Evolutionary conservation across 768 basidiomycete genomes (phyloP), one percentile per base, ranked within the genome.

Genomic region (Mycena amicta): DNA sequence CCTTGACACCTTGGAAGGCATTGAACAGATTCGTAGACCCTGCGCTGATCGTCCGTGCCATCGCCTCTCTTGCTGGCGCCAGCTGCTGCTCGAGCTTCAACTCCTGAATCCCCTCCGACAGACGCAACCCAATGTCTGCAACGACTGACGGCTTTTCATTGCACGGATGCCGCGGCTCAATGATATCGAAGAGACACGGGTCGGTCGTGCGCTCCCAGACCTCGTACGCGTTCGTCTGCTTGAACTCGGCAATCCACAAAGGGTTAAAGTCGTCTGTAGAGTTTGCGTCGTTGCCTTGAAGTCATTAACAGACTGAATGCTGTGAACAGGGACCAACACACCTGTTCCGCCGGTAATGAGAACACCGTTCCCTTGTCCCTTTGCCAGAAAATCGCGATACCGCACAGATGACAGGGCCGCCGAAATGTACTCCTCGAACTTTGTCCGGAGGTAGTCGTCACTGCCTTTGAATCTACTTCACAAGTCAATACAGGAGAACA

Each of bases 391-490:
- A 62, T 94, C 93, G 1, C 88, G 85, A 70, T 93, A 98, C 71
- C 95, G 94, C 60, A 98, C 86, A 15, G 90, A 87, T 3, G 95
- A 83, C 11, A 99, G 80, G 3, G 92, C 90, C 2, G 91, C 90
- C 25, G 86, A 89, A 46, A 98, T 86, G 68, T 99, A 99, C 69
- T 98, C 96, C 70, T 98, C 95, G 54, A 96, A 96, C 86, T 95
- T 95, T 31, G 83, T 82, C 56, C 97, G 80, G 25, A 99, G 74
- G 68, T 95, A 98, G 71, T 99, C 97, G 65, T 99, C 97, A 64
- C 92, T 94, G 13, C 96, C 97, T 72, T 91, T 90, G 76, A 96
- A 98, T 62, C 90, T 93, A 60, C 37, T 6, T 3, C 55, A 46
- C 40, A 22, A 40, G 37, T 43, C 27, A 53, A 30, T 20, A n/a